Evolutionary conservation across 2,329 filamentous ascomycete genomes (phyloP), one percentile per base, ranked within the genome.

Genomic region (Fusarium tupiense): DNA sequence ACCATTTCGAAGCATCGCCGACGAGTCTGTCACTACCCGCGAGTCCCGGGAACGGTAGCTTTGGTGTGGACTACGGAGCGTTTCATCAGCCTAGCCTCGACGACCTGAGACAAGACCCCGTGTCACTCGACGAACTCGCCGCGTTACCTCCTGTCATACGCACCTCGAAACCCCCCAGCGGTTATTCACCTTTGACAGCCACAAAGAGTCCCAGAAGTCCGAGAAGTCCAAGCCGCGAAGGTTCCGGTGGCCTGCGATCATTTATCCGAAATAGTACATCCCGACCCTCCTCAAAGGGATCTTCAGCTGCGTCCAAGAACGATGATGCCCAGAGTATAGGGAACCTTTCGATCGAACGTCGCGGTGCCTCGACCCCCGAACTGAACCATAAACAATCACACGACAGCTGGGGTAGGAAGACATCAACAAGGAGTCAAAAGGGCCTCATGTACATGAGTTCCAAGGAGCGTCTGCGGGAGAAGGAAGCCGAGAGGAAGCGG

Each of bases 111-210:
- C 85, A 88, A 56, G 85, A 87, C 41, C 77, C 77, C 49, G 76
- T 85, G 11, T 85, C 87, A 17, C 82, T 91, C 73, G 88, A 91
- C 82, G 88, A 92, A 62, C 83, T 91, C 50, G 87, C 90, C 37
- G 90, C 90, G 29, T 85, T 86, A 54, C 85, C 94, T 19, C 94
- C 95, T 24, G 89, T 96, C 62, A 89, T 97, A 76, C 91, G 92
- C 73, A 97, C 95, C 38, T 90, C 94, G 38, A 95, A 95, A 81
- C 92, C 92, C 13, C 93, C 93, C 2, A 94, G 93, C 58, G 93
- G 93, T 61, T 90, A 91, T 77, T 95, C 93, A 16, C 84, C 91
- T 24, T 83, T 93, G 59, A 94, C 92, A n/a, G 89, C 91, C 1
- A 87, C 88, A 67, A 91, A 87, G 76, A 89, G 83, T 22, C 86